These are phyloP conservation scores for Tubosaeta sp. DNA, from an alignment of 768 basidiomycete species.

Conservation along the genomic window DNA sequence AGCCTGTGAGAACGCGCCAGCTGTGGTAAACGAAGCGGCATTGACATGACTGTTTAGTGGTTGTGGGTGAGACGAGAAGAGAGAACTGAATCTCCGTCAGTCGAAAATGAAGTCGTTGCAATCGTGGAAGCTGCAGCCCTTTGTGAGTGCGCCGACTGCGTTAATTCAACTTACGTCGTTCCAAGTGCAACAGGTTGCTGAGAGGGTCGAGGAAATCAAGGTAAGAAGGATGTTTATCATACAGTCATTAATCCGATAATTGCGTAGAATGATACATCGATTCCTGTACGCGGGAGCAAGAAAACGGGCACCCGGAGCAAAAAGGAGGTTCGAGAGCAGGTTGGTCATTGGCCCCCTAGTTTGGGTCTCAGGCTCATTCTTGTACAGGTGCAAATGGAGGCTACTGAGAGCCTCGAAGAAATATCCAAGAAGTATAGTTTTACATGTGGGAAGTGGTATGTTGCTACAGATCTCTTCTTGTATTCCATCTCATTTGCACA, in stretches of 20 bases:
- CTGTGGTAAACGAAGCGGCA: neutral
- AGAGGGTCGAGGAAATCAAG: conserved; percentile 58
- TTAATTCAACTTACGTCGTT: neutral
- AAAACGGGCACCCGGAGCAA: conserved; percentile 71
- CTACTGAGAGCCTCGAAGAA: conserved; percentile 52
- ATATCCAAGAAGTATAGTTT: conserved; percentile 54
- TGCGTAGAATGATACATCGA: conserved; percentile 57
- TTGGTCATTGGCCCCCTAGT: conserved; percentile 17
- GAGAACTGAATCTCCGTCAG: conserved; percentile 1
- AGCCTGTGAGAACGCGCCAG: conserved; percentile 49
- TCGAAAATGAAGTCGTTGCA: conserved; percentile 28
- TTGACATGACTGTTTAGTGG: conserved; percentile 44
- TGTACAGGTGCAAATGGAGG: conserved; percentile 54
- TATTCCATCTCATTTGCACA: neutral
- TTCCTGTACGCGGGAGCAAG: conserved; percentile 65
- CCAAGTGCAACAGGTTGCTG: conserved; percentile 55
- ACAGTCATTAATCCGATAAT: conserved; percentile 1
- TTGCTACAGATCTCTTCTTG: neutral
- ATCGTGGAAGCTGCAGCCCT: conserved; percentile 41
- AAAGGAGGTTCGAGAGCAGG: conserved; percentile 70
- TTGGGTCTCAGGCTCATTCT: neutral
- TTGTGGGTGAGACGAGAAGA: conserved; percentile 48
- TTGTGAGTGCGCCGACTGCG: conserved; percentile 31
- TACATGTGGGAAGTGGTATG: conserved; percentile 66
- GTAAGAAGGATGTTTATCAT: conserved; percentile 25